Conservation (phyloP, 2,329 filamentous ascomycete genomes). For the Phyllosticta paracitricarpa region DNA sequence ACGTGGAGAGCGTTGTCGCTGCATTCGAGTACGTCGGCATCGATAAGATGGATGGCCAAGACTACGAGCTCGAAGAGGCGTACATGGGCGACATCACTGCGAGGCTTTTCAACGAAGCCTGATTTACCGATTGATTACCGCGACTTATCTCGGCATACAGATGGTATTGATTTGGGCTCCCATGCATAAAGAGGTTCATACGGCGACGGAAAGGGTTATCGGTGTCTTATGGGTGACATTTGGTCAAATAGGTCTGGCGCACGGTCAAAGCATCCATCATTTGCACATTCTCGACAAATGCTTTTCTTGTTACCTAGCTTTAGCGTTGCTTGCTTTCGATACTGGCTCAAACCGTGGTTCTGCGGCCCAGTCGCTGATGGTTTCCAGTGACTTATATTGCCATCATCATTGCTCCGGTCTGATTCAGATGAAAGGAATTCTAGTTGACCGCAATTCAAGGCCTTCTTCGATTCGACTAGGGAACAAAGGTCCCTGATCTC, state of each 20-base stretch:
- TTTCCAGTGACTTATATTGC: background rate
- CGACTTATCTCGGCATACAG: background rate
- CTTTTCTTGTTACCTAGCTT: background rate
- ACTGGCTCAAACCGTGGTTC: background rate
- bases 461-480: no score
- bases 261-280: background rate
- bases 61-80: constrained; percentile 80
- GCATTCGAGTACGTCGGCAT: constrained; percentile 77
- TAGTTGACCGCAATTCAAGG: background rate
- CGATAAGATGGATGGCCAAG: constrained; percentile 63
- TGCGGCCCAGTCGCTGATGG: background rate
- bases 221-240: background rate
- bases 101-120: constrained; percentile 69
- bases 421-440: background rate
- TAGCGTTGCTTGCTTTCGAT: background rate
- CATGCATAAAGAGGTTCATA: background rate
- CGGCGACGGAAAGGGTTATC: background rate
- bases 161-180: background rate
- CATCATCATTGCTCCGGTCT: background rate
- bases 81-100: constrained; percentile 88
- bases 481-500: no score
- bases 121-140: constrained; percentile 14
- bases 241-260: background rate
- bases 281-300: background rate
- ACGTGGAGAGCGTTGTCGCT: constrained; percentile 73